Base-by-base conservation (phyloP, 1,139 yeast species). In the Zygotorulaspora mrakii region DNA sequence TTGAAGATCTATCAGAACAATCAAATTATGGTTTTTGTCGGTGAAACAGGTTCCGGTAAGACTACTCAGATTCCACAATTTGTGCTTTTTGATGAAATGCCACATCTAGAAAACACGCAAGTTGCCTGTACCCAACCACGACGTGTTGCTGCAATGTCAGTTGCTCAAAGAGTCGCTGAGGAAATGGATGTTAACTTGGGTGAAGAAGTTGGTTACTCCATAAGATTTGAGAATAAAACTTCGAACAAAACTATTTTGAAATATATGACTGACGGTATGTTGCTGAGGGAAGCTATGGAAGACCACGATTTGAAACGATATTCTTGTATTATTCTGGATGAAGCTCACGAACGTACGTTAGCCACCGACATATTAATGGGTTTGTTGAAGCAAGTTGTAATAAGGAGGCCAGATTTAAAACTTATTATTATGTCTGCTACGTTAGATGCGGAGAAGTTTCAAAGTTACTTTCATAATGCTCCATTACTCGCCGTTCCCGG, bases 191-290 rank as follows among this genome's bases (percentile, higher is more conserved):
- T 89, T 17, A 72, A 74, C 45, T 69, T 89, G 32, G 97, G 97
- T 22, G 84, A 82, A 48, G 94, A 89, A 65, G 97, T 89, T 39
- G 97, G 97, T 60, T 89, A 89, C 65, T 76, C 81, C 45, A 85
- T 91, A 52, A 82, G 98, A 70, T 91, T 91, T 61, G 98, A 91
- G 54, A 91, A 91, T 64, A 85, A 79, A 54, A 85, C 95, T 2
- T 73, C 83, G 30, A 74, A 76, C 40, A 82, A 78, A 52, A 91
- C 98, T 2, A 74, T 88, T 35, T 71, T 91, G 57, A 89, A 89
- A 66, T 91, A 91, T 68, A 87, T 91, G 97, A 91, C 98, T 10
- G 98, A 91, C 69, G 98, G 98, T 79, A 89, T 91, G 96, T 74
- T 91, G 43, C 70, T 91, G 53, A 77, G 97, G 59, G 98, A 91